Evolutionary conservation across 1,284 basidiomycete genomes (phyloP), one percentile per base, ranked within the genome.

Genomic region (Cryptococcus amylolentus): DNA sequence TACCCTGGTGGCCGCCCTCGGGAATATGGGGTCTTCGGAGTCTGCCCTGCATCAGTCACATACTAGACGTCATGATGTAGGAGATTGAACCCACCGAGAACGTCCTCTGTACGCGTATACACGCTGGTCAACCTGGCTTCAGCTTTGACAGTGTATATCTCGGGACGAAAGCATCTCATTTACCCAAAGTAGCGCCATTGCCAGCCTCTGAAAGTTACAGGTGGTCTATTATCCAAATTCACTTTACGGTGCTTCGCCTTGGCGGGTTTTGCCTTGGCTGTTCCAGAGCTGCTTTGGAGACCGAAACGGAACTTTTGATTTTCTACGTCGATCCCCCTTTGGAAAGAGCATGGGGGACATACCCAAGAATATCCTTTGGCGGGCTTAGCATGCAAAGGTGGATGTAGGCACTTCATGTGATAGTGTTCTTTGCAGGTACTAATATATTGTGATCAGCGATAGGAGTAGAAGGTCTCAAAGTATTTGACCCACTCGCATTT

Each of bases 361-460:
- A 91, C 92, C 95, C 95, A 98, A 37, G 91, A 92, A 78, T 97
- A 98, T 26, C 96, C 96, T 63, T 93, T 87, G 18, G 93, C 91
- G 2, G 95, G 96, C 76, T 98, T 98, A 4, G 88, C 88, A n/a
- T 83, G 79, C n/a, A 98, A 81, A 2, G 95, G 94, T 23, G 96
- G 95, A 60, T 88, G 88, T 52, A 97, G 87, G 71, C 95, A 98
- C 57, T 81, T 77, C 89, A 98, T 97, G 78, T 98, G 95, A 79
- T 93, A 98, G 80, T 86, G 90, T 60, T 85, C 85, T 78, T 93
- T 91, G 82, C 95, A 98, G 39, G 88, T 83, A 75, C 76, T 77
- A 31, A 44, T n/a, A 12, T 49, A 28, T 41, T 16, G 16, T 38
- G 9, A 42, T 46, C 40, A 49, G 18, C 38, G 31, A 23, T 6